Evolutionary conservation across 495 filamentous ascomycete species (phyloP), one percentile per base, ranked within the genome.

Genomic region (Thermothielavioides terrestris): DNA sequence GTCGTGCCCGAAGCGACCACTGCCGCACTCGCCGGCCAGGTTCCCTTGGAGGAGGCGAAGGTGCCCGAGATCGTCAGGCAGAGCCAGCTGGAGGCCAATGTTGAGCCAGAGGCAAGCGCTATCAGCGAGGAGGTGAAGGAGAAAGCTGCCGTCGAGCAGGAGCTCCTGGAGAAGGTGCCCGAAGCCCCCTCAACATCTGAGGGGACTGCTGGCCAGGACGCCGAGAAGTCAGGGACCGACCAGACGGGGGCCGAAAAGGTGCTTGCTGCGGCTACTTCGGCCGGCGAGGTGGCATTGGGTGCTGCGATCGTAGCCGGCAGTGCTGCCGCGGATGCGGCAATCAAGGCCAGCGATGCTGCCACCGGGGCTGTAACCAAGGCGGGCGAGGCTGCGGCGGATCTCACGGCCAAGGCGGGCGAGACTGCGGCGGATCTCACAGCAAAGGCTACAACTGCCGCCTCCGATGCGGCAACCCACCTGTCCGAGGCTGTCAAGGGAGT

Each of bases 1-100:
- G 82, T 77, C 22, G 78, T 75, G 4, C 81, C 86, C 4, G 65
- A 67, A 22, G 79, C 86, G 42, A 91, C 88, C 14, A 94, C 87
- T 27, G 81, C 82, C 42, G 76, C 69, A 1, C 42, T 58, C 15
- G 58, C 55, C 14, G 55, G 46, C 31, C 60, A 68, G 20, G 86
- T 86, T 31, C 88, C 87, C 18, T 67, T 83, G 7, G 86, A 91
- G 7, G 86, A 91, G 65, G 55, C 67, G 51, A 70, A 68, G 57
- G 80, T 86, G 9, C 85, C 85, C 25, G 74, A 81, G 31, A 68
- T 83, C 12, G 83, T 88, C 36, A 78, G 76, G 58, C 73, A 88
- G 54, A 83, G 77, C 65, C 82, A 86, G 52, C 68, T 78, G 55
- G 73, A 78, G 60, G 82, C 82, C 11, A 49, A 77, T 22, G 65